A percentile compares a stretch with the other conserved stretches of the same genome.
These are phyloP conservation scores for Martiniozyma asiatica DNA, from an alignment of 1,139 yeast genomes.

Conservation along the genomic window DNA sequence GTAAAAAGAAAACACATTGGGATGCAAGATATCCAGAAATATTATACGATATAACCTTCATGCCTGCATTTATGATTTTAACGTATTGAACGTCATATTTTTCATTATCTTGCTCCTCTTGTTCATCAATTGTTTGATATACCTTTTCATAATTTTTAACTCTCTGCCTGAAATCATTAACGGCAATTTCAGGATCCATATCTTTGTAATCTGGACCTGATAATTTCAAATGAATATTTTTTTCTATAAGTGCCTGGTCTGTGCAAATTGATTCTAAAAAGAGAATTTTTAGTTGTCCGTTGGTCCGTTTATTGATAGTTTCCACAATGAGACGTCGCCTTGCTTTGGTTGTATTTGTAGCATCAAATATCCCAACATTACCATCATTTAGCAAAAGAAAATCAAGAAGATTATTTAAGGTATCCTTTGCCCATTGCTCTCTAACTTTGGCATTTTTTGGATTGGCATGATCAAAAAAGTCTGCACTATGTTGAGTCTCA, in stretches of 20 bases:
- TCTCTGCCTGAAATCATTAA: slow-evolving; percentile 64
- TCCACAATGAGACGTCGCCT: slow-evolving; percentile 62
- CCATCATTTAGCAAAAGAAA: slow-evolving; percentile 78
- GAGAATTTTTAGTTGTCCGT: slow-evolving; percentile 68
- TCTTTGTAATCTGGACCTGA: slow-evolving; percentile 89
- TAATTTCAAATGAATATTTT: slow-evolving; percentile 73
- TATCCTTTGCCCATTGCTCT: slow-evolving; percentile 96
- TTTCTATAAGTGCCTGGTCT: slow-evolving; percentile 65
- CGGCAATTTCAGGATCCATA: slow-evolving; percentile 73
- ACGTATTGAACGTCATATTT: slow-evolving; percentile 23
- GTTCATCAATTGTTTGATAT: slow-evolving; percentile 42
- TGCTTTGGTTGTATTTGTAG: slow-evolving; percentile 82
- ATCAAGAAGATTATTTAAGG: slow-evolving; percentile 73
- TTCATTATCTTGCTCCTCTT: slow-evolving; percentile 21
- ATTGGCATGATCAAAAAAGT: slow-evolving; percentile 75
- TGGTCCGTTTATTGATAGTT: slow-evolving; percentile 60
- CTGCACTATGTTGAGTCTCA: slow-evolving; percentile 49
- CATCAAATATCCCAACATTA: slow-evolving; percentile 91
- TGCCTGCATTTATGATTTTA: slow-evolving; percentile 24
- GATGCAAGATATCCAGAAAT: slow-evolving; percentile 24
- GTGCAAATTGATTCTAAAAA: slow-evolving; percentile 85
- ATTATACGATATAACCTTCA: slow-evolving; percentile 22
- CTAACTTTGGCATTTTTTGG: slow-evolving; percentile 51
- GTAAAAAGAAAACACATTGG: slow-evolving; percentile 23
- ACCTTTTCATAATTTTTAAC: slow-evolving; percentile 20